Evolutionary conservation across 1,284 basidiomycete species (phyloP), one percentile per base, ranked within the genome.

Genomic region (Cerrena zonata): DNA sequence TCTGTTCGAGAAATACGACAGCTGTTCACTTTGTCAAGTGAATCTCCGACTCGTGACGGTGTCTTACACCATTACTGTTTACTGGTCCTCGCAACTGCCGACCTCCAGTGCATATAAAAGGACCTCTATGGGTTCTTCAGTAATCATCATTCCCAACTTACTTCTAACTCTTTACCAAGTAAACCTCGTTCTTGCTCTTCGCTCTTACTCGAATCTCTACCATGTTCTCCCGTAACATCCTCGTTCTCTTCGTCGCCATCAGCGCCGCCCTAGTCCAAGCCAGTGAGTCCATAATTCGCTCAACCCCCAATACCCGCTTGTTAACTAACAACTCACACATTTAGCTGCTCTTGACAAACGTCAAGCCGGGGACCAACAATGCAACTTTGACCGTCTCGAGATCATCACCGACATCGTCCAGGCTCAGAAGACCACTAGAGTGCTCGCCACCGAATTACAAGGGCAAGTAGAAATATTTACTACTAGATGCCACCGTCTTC

Each of bases 311-410:
- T 27, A 26, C 23, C 5, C 7, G 12, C 24, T 4, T 13, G 18
- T 18, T 10, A n/a, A 36, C 42, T 4, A 15, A 19, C n/a, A 7
- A 5, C 23, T 10, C 7, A 15, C 23, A n/a, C n/a, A 7, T 10
- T 34, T 34, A 44, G 42, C 42, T 44, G 18, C 42, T 10, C 4
- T 46, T 23, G 30, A 34, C 30, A 34, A 40, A 18, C 67, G 68
- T 45, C 66, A 67, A 56, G 50, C 66, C 30, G 67, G 66, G n/a
- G 58, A 65, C 57, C 49, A 69, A 18, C 57, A 63, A 47, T 71
- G 71, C 61, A 69, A 69, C 53, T 36, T 65, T 23, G 66, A 69
- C 45, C 66, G 69, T 21, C 56, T 66, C 18, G 51, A 61, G 47
- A 69, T 66, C 47, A 68, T 69, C 22, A 45, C 56, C 5, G 56